Evolutionary conservation across 164 flowering plant species (phyloP), one percentile per base, ranked within the genome.

Genomic region (Berberis vulgaris): DNA sequence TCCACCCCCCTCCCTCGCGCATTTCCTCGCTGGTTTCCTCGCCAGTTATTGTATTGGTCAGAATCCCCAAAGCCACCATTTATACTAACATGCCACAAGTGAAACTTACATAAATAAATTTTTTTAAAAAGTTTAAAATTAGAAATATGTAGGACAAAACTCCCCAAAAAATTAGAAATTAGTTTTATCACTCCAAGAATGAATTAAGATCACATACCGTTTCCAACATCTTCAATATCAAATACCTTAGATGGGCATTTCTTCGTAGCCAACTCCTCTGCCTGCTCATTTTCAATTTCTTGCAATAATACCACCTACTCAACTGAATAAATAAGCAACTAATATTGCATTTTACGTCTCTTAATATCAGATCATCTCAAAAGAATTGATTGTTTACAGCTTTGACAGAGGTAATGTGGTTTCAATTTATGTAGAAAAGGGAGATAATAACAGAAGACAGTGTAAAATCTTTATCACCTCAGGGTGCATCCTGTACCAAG

Each of bases 401-500:
- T 26, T 26, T 26, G 26, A 26, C 26, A 26, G 26, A 26, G 26
- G 26, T 26, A 26, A 26, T 26, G 26, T 26, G 26, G 26, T 26
- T 26, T 26, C 26, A 26, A 26, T 26, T 26, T 26, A 26, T 26
- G 26, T 26, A 26, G 13, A 39, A 67, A 67, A n/a, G 49, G 5
- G 46, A 3, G 4, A 1, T 9, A 5, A 6, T 52, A 4, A 49
- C 41, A 12, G 4, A 45, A 26, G 47, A 26, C 12, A 2, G 53
- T 3, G 26, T 42, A 61, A 44, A 2, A 26, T 13, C 40, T 2
- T 64, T 57, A 43, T 75, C 74, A 95, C 99, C 99, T 91, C 97
- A n/a, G 97, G 97, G 64, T 86, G 94, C 93, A 85, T 85, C 75
- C 88, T 77, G 65, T 91, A 89, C 99, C 99, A 94, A 67, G 96